phyloP scores from a whole-genome alignment of 164 flowering plant species.

The Chimonanthus salicifolius region DNA sequence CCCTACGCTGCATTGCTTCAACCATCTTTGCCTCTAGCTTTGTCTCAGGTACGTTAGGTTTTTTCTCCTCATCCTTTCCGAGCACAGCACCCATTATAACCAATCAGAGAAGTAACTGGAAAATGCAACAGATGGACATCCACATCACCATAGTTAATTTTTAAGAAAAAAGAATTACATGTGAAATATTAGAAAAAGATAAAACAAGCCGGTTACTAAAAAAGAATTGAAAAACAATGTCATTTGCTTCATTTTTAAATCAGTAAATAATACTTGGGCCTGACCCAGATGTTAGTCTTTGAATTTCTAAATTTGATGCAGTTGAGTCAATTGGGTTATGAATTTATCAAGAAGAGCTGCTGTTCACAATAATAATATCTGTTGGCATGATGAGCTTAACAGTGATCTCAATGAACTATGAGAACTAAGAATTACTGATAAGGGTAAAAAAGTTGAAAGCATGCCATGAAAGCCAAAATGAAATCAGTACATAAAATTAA shows the following conservation, averaged over 20 bases:
- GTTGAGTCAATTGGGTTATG: not conserved
- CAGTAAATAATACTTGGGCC: not conserved
- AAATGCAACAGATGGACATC: not conserved
- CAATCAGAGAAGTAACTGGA: constrained; percentile 7
- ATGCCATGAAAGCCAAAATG: not conserved
- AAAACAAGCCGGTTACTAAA: not conserved
- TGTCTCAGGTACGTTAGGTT: constrained; percentile 35
- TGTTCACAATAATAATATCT: too few species aligned
- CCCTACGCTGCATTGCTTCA: constrained; percentile 71
- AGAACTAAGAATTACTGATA: not conserved
- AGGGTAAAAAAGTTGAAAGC: not conserved
- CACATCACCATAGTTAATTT: not conserved
- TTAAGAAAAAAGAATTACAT: not conserved
- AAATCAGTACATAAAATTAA: not conserved
- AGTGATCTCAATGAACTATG: not conserved
- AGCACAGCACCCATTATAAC: constrained; percentile 63
- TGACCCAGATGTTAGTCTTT: not conserved
- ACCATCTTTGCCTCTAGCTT: constrained; percentile 86
- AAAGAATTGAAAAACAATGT: too few species aligned
- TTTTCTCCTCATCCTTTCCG: constrained; percentile 26
- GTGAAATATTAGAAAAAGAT: not conserved
- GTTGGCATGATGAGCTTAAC: not conserved
- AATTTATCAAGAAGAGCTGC: not conserved
- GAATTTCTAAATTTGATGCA: not conserved
- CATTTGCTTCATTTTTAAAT: not conserved